These are phyloP conservation scores for Rhodotorula toruloides DNA, from an alignment of 768 basidiomycete species.

Conservation along the genomic window DNA sequence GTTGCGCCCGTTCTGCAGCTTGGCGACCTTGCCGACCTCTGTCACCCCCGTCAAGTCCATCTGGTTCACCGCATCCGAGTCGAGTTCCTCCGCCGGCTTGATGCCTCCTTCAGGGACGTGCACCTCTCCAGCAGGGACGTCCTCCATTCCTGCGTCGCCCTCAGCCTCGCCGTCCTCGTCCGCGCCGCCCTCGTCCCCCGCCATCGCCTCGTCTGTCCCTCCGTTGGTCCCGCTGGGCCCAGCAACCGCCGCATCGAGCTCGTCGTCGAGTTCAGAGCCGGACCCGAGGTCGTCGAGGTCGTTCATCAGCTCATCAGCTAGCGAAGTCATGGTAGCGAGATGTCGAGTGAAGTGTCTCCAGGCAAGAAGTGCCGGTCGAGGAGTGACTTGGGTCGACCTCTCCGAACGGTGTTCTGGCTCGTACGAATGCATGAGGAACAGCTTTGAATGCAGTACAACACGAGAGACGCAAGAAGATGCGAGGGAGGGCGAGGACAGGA, in stretches of 20 bases:
- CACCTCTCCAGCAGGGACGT: slow-evolving; percentile 51
- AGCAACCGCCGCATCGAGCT: slow-evolving; percentile 41
- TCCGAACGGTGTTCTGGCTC: no score
- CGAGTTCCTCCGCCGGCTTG: slow-evolving; percentile 90
- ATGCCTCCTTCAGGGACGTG: slow-evolving; percentile 62
- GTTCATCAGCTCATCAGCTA: slow-evolving; percentile 87
- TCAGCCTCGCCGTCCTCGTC: slow-evolving; percentile 49
- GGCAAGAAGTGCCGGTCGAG: not conserved
- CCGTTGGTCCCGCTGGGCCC: slow-evolving; percentile 45
- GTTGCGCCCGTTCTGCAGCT: slow-evolving; percentile 76
- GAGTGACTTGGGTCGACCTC: not conserved
- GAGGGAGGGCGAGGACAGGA: not conserved
- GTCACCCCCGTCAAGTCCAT: slow-evolving; percentile 84
- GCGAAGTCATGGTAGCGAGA: slow-evolving; percentile 43
- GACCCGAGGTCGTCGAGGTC: slow-evolving; percentile 64
- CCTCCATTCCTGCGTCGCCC: slow-evolving; percentile 47
- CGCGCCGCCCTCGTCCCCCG: not conserved
- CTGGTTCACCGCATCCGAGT: slow-evolving; percentile 84
- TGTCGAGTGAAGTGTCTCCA: not conserved
- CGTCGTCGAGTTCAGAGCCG: slow-evolving; percentile 55
- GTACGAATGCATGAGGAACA: no score
- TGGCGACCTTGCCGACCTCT: slow-evolving; percentile 82
- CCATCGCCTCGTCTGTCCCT: slow-evolving; percentile 20
- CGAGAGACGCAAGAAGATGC: not conserved
- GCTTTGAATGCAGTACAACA: not conserved